These are phyloP conservation scores for Trichosporon sp. DNA, from an alignment of 1,284 basidiomycete species.

Conservation along the genomic window DNA sequence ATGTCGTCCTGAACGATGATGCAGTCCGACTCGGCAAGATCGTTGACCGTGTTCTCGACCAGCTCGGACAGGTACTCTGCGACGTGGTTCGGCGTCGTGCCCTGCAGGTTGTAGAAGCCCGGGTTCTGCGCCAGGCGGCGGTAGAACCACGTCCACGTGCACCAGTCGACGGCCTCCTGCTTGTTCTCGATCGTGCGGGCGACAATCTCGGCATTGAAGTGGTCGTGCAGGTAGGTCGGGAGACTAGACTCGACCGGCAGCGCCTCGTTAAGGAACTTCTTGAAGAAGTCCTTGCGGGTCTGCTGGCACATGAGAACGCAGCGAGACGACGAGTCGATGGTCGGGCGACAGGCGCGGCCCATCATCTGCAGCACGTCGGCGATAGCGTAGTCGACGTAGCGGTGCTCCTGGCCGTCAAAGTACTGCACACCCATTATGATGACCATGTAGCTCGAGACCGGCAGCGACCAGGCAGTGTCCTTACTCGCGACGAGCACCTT, in stretches of 20 bases:
- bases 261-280: slow-evolving; percentile 95
- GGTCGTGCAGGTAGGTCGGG: slow-evolving; percentile 83
- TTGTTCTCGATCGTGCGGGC: slow-evolving; percentile 99
- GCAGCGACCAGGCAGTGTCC: slow-evolving; percentile 93
- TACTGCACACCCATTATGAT: slow-evolving; percentile 97
- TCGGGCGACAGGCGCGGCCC: slow-evolving; percentile 86
- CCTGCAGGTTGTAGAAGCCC: slow-evolving; percentile 85
- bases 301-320: slow-evolving; percentile 97
- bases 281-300: slow-evolving; percentile 95
- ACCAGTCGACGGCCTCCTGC: slow-evolving; percentile 83
- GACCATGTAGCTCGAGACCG: slow-evolving; percentile 91
- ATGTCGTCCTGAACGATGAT: slow-evolving; percentile 90
- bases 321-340: slow-evolving; percentile 75
- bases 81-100: slow-evolving; percentile 84
- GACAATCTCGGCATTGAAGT: slow-evolving; percentile 97
- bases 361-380: slow-evolving; percentile 99
- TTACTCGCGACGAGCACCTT: slow-evolving; percentile 91
- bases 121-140: slow-evolving; percentile 88
- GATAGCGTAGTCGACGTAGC: slow-evolving; percentile 95
- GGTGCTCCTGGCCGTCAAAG: slow-evolving; percentile 92
- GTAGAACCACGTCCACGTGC: slow-evolving; percentile 62
- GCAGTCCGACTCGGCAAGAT: slow-evolving; percentile 90
- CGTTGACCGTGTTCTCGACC: slow-evolving; percentile 85
- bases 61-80: slow-evolving; percentile 93
- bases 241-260: slow-evolving; percentile 95